These are phyloP conservation scores for Coemansia sp. DNA, from an alignment of 192 early-diverging fungal genomes.

Conservation along the genomic window DNA sequence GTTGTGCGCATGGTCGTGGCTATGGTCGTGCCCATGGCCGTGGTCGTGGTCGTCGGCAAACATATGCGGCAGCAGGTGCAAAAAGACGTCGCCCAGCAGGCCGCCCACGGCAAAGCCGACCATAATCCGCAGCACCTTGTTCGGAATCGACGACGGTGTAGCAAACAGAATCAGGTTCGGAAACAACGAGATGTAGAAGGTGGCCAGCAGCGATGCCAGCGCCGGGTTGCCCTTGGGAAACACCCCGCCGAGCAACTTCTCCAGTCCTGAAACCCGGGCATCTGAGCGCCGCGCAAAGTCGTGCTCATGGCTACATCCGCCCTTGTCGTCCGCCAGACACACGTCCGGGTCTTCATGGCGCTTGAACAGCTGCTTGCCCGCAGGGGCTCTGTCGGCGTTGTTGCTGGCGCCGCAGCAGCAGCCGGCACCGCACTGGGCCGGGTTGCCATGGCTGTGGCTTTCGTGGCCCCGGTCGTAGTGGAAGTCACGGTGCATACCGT, in stretches of 20 bases:
- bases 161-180: conserved; percentile 77
- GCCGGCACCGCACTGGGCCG: not conserved
- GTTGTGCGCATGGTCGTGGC: conserved; percentile 42
- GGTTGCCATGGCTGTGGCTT: conserved; percentile 32
- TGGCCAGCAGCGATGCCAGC: conserved; percentile 59
- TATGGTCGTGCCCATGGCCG: conserved; percentile 22
- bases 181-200: conserved; percentile 77
- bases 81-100: conserved; percentile 77
- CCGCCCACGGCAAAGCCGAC: conserved; percentile 87
- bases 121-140: conserved; percentile 56
- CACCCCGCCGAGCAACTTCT: conserved; percentile 41
- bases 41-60: conserved; percentile 57
- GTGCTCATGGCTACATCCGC: conserved; percentile 16
- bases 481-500: conserved; percentile 31
- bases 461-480: conserved; percentile 35
- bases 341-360: conserved; percentile 28
- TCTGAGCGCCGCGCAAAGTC: conserved; percentile 1
- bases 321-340: conserved; percentile 25
- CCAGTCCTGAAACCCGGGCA: conserved; percentile 23
- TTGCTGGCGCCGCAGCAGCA: conserved; percentile 20
- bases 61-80: conserved; percentile 77
- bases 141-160: conserved; percentile 65
- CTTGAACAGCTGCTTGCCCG: conserved; percentile 32
- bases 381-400: not conserved
- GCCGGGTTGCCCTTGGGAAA: conserved; percentile 51